These are phyloP conservation scores for Trichosporon coremiiforme DNA, from an alignment of 1,284 basidiomycete species.

Conservation along the genomic window DNA sequence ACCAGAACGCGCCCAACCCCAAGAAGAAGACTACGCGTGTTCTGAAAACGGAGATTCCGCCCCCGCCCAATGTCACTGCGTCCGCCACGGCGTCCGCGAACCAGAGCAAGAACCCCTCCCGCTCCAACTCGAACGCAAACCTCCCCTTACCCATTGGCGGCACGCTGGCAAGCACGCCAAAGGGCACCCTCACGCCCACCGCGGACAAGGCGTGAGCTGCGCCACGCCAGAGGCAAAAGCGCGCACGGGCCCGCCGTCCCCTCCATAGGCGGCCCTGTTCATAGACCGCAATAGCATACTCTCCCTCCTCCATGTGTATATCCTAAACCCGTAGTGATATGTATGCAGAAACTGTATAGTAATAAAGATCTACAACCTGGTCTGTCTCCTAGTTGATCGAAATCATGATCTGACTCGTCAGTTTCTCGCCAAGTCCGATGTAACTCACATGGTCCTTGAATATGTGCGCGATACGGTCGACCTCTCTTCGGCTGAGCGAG, in stretches of 20 bases:
- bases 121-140: constrained; percentile 15
- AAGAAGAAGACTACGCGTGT: constrained; percentile 56
- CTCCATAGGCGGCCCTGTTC: constrained; percentile 1
- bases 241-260: not conserved
- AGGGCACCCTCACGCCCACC: constrained; percentile 13
- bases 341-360: constrained; percentile 8
- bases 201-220: not conserved
- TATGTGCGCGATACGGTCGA: constrained; percentile 44
- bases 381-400: not conserved
- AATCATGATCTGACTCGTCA: not conserved
- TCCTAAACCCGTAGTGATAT: constrained; percentile 2
- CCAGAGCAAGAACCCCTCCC: constrained; percentile 29
- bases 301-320: not conserved
- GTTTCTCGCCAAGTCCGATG: not conserved
- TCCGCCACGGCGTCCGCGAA: not conserved
- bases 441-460: constrained; percentile 49
- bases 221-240: not conserved
- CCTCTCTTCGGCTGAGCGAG: constrained; percentile 45
- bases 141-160: constrained; percentile 35
- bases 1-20: constrained; percentile 66
- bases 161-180: constrained; percentile 38
- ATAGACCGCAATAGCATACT: constrained; percentile 10
- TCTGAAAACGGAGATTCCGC: constrained; percentile 57
- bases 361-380: not conserved
- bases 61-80: constrained; percentile 37